phyloP scores from a whole-genome alignment of 495 filamentous ascomycete species.

The Podospora tetraspora region DNA sequence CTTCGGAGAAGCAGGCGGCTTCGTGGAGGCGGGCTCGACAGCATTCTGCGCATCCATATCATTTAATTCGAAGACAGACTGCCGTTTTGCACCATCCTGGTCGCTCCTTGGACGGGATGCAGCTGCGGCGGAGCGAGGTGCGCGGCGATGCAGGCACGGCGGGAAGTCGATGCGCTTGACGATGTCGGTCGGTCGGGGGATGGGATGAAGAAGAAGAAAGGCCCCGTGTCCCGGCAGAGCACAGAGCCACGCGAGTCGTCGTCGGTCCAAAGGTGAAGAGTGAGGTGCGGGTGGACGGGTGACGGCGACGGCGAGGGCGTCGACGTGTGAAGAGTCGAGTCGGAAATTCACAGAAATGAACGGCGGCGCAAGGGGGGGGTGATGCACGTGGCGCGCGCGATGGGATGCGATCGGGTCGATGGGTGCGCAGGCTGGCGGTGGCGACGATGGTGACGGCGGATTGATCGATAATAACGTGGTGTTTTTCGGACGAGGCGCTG shows the following conservation, averaged over 20 bases:
- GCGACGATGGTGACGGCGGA: slow-evolving; percentile 10
- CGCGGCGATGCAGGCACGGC: slow-evolving; percentile 26
- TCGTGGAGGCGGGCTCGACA: slow-evolving; percentile 52
- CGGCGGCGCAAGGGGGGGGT: not conserved
- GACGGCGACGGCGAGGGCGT: not conserved
- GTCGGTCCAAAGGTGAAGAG: not conserved
- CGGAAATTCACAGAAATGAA: slow-evolving; percentile 15
- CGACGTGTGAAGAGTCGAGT: slow-evolving; percentile 12
- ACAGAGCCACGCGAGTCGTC: slow-evolving; percentile 9
- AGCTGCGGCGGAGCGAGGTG: slow-evolving; percentile 13
- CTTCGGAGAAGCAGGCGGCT: slow-evolving; percentile 47
- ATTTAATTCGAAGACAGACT: slow-evolving; percentile 46
- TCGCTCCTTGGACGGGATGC: slow-evolving; percentile 35
- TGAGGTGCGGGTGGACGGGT: not conserved
- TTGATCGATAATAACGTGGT: slow-evolving; percentile 8
- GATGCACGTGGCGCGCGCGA: slow-evolving; percentile 7
- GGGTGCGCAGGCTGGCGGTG: slow-evolving; percentile 3
- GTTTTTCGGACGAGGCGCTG: slow-evolving; percentile 15
- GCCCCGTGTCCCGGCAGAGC: slow-evolving; percentile 19
- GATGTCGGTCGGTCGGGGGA: slow-evolving; percentile 6
- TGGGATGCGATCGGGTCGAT: slow-evolving; percentile 7
- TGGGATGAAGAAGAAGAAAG: slow-evolving; percentile 18
- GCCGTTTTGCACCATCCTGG: slow-evolving; percentile 51
- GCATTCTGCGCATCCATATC: slow-evolving; percentile 57
- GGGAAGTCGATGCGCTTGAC: slow-evolving; percentile 23